Evolutionary conservation across 768 basidiomycete genomes (phyloP).

Genomic region (Termitomyces sp.): DNA sequence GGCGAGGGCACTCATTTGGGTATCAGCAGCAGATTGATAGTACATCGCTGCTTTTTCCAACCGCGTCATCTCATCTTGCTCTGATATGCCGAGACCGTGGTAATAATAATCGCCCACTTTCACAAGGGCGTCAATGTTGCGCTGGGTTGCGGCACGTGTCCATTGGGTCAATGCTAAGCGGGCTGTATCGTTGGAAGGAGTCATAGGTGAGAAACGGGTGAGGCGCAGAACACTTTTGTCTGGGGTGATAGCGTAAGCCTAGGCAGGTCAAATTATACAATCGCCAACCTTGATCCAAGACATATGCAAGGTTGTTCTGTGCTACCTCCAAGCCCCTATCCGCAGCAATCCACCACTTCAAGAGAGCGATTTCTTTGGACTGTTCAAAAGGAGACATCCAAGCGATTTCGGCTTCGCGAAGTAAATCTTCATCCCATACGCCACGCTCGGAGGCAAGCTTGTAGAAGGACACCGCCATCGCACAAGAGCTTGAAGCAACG

Average conservation of each 20-base stretch:
- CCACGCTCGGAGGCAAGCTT: constrained; percentile 92
- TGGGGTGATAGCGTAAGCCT: constrained; percentile 18
- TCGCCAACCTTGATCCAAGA: constrained; percentile 80
- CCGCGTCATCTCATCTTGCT: constrained; percentile 56
- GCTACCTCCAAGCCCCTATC: constrained; percentile 90
- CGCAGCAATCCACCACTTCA: constrained; percentile 93
- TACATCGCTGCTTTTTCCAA: constrained; percentile 91
- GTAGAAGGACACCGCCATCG: constrained; percentile 88
- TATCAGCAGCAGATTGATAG: constrained; percentile 93
- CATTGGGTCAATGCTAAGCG: constrained; percentile 85
- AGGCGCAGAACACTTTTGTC: constrained; percentile 67
- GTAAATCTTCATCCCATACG: constrained; percentile 74
- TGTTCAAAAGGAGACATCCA: constrained; percentile 68
- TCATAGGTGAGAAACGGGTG: constrained; percentile 61
- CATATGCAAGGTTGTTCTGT: constrained; percentile 92
- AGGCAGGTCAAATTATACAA: neutral
- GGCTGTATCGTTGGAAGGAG: constrained; percentile 80
- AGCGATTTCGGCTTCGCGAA: constrained; percentile 72
- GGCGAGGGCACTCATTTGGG: constrained; percentile 86
- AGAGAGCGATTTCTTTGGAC: constrained; percentile 77
- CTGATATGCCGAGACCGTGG: constrained; percentile 75
- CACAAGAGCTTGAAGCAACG: constrained; percentile 68
- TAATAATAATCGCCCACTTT: constrained; percentile 99
- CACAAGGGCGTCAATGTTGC: constrained; percentile 93
- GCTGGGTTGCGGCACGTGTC: constrained; percentile 90